Evolutionary conservation across 208 protist species (phyloP).

Genomic region (Spongospora subterranea): DNA sequence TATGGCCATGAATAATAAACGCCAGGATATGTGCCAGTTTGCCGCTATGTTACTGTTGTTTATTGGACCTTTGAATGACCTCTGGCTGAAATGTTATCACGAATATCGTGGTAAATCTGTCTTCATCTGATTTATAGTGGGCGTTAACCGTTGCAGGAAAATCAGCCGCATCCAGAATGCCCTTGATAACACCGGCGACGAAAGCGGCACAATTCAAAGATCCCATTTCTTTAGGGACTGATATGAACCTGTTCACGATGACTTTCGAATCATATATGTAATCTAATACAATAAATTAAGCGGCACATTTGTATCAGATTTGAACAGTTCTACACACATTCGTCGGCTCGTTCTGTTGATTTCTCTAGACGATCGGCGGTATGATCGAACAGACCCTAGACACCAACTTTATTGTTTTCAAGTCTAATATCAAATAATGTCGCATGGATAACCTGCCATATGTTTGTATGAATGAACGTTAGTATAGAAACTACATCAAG

Average conservation of each 20-base stretch:
- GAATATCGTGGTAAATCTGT: neutral
- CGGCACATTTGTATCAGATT: neutral
- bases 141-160: constrained; percentile 36
- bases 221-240: constrained; percentile 56
- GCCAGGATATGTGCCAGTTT: no score
- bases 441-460: constrained; percentile 18
- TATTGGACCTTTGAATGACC: neutral
- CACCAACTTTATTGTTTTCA: no score
- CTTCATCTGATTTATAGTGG: constrained; percentile 1
- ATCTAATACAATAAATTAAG: neutral
- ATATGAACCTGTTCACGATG: constrained; percentile 53
- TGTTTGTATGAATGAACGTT: constrained; percentile 6
- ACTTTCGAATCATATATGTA: constrained; percentile 55
- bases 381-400: constrained; percentile 49
- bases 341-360: constrained; percentile 19
- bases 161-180: constrained; percentile 35
- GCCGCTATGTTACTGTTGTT: no score
- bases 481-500: constrained; percentile 30
- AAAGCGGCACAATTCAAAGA: constrained; percentile 53
- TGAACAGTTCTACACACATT: constrained; percentile 1
- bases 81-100: neutral
- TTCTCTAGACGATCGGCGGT: constrained; percentile 47
- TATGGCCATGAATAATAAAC: no score
- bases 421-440: neutral
- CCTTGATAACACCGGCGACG: constrained; percentile 48